Conservation (phyloP, 106 monocot species). For the Posidonia australis region DNA sequence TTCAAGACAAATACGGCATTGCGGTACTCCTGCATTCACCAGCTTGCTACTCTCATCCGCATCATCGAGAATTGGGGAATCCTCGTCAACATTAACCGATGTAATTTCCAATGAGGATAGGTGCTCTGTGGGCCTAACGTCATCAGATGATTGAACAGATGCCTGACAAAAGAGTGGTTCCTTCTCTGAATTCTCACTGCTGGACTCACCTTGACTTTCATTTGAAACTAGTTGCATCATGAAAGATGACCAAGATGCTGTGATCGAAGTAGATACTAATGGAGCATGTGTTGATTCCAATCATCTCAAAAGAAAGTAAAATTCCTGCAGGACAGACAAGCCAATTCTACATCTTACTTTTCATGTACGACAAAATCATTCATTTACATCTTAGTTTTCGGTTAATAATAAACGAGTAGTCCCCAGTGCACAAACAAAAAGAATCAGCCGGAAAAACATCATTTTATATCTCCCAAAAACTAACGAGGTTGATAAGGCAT, state of each 20-base stretch:
- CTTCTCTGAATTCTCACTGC: constrained; percentile 31
- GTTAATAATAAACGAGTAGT: no score
- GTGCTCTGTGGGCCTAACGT: constrained; percentile 10
- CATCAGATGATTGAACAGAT: constrained; percentile 4
- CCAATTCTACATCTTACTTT: no score
- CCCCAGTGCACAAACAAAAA: no score
- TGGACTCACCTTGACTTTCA: background rate
- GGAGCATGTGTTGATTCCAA: background rate
- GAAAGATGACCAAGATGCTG: background rate
- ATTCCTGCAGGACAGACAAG: background rate
- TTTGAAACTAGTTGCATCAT: background rate
- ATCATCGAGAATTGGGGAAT: constrained; percentile 26
- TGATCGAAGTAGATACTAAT: no score
- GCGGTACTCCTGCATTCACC: constrained; percentile 47
- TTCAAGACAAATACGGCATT: constrained; percentile 95
- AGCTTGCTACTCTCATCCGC: constrained; percentile 48
- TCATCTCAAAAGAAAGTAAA: constrained; percentile 3
- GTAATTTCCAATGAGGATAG: constrained; percentile 47
- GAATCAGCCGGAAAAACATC: no score
- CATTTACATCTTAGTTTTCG: no score
- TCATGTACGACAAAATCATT: no score
- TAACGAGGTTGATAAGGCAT: no score
- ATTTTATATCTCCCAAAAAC: no score
- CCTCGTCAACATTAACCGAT: constrained; percentile 14
- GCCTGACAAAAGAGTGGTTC: constrained; percentile 26